A percentile compares a stretch with the other conserved stretches of the same genome.
These are phyloP conservation scores for Sorghum bicolor DNA, from an alignment of 176 grass and related monocot genomes.

Conservation along the genomic window Sorghum_bicolor_NCBIv3 NC_012878.2:17753501-17754000, in stretches of 20 bases:
- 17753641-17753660: not conserved
- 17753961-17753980: no score
- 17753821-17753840: constrained; percentile 77
- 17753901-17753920: no score
- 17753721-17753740: constrained; percentile 62
- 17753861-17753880: no score
- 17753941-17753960: no score
- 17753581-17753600: constrained; percentile 79
- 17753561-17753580: constrained; percentile 42
- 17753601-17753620: not conserved
- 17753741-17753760: constrained; percentile 35
- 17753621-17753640: not conserved
- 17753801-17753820: constrained; percentile 77
- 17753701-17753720: constrained; percentile 47
- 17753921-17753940: no score
- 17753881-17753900: no score
- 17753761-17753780: constrained; percentile 54
- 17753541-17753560: constrained; percentile 80
- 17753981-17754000: no score
- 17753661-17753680: constrained; percentile 7
- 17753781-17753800: constrained; percentile 87
- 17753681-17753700: constrained; percentile 72
- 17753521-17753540: constrained; percentile 85
- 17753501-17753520: constrained; percentile 89
- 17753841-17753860: constrained; percentile 82